These are phyloP conservation scores for Amphirosellinia nigrospora DNA, from an alignment of 495 filamentous ascomycete species.

Conservation along the genomic window DNA sequence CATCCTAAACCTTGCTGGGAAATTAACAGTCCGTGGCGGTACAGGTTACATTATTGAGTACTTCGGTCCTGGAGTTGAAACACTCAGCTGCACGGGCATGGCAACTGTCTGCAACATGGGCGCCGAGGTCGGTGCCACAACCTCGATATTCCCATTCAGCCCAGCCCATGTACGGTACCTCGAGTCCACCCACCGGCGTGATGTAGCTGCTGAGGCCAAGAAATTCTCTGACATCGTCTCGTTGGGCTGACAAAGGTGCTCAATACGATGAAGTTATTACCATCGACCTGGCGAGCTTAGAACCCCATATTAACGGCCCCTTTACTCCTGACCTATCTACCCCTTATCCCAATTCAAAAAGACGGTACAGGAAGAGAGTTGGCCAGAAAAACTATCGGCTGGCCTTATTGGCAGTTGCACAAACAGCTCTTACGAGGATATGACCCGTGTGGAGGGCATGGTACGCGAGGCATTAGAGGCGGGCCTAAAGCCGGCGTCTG, in stretches of 20 bases:
- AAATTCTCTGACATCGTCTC: slow-evolving; percentile 52
- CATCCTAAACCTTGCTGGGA: slow-evolving; percentile 86
- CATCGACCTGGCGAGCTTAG: slow-evolving; percentile 88
- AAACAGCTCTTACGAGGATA: slow-evolving; percentile 97
- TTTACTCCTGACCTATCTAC: slow-evolving; percentile 96
- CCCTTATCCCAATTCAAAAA: slow-evolving; percentile 87
- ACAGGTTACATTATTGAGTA: slow-evolving; percentile 97
- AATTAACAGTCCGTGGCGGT: slow-evolving; percentile 90
- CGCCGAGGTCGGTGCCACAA: slow-evolving; percentile 94
- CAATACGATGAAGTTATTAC: slow-evolving; percentile 89
- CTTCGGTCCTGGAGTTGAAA: slow-evolving; percentile 81
- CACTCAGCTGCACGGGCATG: slow-evolving; percentile 91
- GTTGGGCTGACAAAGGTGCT: slow-evolving; percentile 74
- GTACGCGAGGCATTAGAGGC: slow-evolving; percentile 88
- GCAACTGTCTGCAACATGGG: slow-evolving; percentile 89
- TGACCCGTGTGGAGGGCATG: slow-evolving; percentile 90
- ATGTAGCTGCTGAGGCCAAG: slow-evolving; percentile 69
- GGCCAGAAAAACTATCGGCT: slow-evolving; percentile 89
- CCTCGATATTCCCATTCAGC: slow-evolving; percentile 78
- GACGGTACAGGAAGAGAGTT: slow-evolving; percentile 79
- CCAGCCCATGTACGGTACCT: slow-evolving; percentile 71
- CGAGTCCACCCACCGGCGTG: slow-evolving; percentile 76
- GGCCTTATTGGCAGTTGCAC: slow-evolving; percentile 97
- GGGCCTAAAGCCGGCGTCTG: slow-evolving; percentile 83
- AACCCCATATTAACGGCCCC: slow-evolving; percentile 97